Base-by-base conservation (phyloP, 2,329 filamentous ascomycete species). In the Dactylellina haptotyla region DNA sequence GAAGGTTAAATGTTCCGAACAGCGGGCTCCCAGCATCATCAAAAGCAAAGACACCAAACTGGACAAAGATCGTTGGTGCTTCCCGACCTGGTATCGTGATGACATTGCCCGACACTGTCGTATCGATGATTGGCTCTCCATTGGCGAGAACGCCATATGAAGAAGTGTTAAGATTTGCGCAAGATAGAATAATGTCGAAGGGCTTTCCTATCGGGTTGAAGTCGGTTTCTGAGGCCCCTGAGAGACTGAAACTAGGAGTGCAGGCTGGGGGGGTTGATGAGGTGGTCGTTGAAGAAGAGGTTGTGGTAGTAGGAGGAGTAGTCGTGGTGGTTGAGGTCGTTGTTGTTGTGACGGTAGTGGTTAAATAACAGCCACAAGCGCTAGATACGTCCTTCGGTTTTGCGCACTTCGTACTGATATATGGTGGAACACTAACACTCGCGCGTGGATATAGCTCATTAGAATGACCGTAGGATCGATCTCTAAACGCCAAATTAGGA, bases 341-440 rank as follows among this genome's bases (percentile, higher is more conserved):
- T n/a, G 37, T 58, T 4, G 45, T 37, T 5, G 37, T 58, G 26
- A 58, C 18, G 18, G 37, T 58, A 4, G 37, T 58, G 28, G 18
- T n/a, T n/a, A n/a, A n/a, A n/a, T n/a, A n/a, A n/a, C n/a, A n/a
- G n/a, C n/a, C n/a, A n/a, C n/a, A n/a, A n/a, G n/a, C n/a, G n/a
- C n/a, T n/a, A n/a, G n/a, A n/a, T n/a, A n/a, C n/a, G n/a, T n/a
- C n/a, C n/a, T n/a, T n/a, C n/a, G n/a, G n/a, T n/a, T n/a, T n/a
- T n/a, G n/a, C n/a, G n/a, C n/a, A n/a, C n/a, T n/a, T n/a, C n/a
- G n/a, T n/a, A n/a, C n/a, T n/a, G n/a, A n/a, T n/a, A n/a, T n/a
- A n/a, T n/a, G n/a, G n/a, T n/a, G n/a, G n/a, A n/a, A n/a, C n/a
- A n/a, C n/a, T n/a, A n/a, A n/a, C n/a, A n/a, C n/a, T n/a, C n/a